Evolutionary conservation across 2,329 filamentous ascomycete species (phyloP).

Genomic region (Blastomyces percursus): DNA sequence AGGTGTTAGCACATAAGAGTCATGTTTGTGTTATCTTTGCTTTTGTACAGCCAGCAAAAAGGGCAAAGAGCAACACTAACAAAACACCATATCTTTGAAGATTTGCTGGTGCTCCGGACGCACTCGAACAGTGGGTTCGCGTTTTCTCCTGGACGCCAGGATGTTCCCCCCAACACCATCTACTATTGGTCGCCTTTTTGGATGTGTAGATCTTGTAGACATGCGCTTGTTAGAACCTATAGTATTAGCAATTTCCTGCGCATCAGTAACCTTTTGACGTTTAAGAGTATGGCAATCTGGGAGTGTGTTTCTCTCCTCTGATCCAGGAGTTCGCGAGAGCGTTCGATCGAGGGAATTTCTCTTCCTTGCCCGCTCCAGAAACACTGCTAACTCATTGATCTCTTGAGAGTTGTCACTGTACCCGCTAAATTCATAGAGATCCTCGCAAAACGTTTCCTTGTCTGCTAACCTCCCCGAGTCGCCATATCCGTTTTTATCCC

Average conservation of each 20-base stretch:
- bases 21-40: neutral
- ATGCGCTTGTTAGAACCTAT: neutral
- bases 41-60: neutral
- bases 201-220: neutral
- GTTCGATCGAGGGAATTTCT: conserved; percentile 1
- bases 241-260: neutral
- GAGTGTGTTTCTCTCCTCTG: neutral
- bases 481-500: neutral
- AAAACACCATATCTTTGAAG: conserved; percentile 53
- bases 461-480: conserved; percentile 7
- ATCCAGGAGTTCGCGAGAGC: neutral
- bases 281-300: neutral
- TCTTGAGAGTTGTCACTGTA: conserved; percentile 20
- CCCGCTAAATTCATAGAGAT: conserved; percentile 26
- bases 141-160: conserved; percentile 16
- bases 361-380: conserved; percentile 11
- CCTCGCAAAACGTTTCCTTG: conserved; percentile 29
- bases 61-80: conserved; percentile 22
- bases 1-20: conserved; percentile 6
- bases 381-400: conserved; percentile 14
- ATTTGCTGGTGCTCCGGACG: conserved; percentile 46
- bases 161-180: neutral
- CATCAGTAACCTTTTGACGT: neutral
- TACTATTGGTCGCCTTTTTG: neutral
- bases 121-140: conserved; percentile 31